A percentile compares a stretch with the other conserved stretches of the same genome.
Evolutionary conservation across 306 rosid genomes (phyloP).

Genomic region (Glycyrrhiza uralensis): DNA sequence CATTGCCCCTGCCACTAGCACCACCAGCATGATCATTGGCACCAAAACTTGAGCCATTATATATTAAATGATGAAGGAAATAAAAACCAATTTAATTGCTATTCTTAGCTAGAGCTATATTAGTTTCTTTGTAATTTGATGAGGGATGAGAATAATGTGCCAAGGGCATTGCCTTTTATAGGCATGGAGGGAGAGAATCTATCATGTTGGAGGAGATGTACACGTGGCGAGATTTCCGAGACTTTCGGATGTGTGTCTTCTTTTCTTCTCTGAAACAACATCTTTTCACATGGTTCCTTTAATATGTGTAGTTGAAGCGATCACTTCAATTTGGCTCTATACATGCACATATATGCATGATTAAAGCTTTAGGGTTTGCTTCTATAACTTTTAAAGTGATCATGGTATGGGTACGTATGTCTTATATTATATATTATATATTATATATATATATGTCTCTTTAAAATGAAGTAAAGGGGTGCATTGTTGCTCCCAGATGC

Average conservation of each 20-base stretch:
- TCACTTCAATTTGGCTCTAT: neutral
- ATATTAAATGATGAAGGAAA: neutral
- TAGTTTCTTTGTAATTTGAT: neutral
- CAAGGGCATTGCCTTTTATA: constrained; percentile 28
- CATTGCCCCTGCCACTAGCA: constrained; percentile 17
- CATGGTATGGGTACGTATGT: neutral
- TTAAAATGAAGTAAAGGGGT: constrained; percentile 19
- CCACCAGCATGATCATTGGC: constrained; percentile 4
- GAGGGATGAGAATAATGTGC: constrained; percentile 5
- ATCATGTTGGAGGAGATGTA: too few species aligned
- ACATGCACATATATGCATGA: neutral
- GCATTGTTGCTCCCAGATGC: neutral
- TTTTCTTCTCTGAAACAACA: neutral
- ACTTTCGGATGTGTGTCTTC: neutral
- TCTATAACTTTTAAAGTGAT: constrained; percentile 5
- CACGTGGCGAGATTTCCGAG: too few species aligned
- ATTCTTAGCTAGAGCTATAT: neutral
- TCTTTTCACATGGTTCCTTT: constrained; percentile 34
- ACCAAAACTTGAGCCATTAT: neutral
- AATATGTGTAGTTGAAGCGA: neutral
- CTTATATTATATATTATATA: too few species aligned
- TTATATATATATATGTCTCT: constrained; percentile 13
- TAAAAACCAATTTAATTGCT: neutral
- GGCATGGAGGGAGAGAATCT: neutral
- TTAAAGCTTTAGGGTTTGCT: neutral